Percentiles rank a stretch among this genome's conserved stretches.
Evolutionary conservation across 768 basidiomycete species (phyloP).

Genomic region (Glaciozyma martinii): DNA sequence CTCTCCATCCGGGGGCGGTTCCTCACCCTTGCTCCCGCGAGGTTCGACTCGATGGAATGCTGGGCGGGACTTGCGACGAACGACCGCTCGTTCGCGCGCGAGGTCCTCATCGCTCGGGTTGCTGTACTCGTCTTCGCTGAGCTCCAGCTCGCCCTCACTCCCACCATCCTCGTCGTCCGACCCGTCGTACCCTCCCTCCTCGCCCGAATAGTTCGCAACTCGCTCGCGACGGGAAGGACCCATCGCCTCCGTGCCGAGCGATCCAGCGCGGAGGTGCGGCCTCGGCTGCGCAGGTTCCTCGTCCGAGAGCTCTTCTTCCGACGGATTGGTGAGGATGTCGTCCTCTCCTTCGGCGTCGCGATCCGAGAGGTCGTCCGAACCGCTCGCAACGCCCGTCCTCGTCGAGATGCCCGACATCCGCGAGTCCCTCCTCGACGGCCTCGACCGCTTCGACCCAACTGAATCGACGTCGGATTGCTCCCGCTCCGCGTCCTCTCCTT

Average conservation of each 20-base stretch:
- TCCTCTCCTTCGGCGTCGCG: not conserved
- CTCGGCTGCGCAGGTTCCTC: not conserved
- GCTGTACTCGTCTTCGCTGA: constrained; percentile 4
- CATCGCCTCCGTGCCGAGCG: not conserved
- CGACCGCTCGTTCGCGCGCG: not conserved
- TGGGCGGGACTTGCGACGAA: not conserved
- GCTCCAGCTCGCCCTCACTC: constrained; percentile 10
- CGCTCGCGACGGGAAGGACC: not conserved
- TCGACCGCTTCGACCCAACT: too few species aligned
- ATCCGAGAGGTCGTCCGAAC: not conserved
- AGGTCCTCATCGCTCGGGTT: constrained; percentile 7
- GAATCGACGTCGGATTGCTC: too few species aligned
- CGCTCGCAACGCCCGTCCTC: constrained; percentile 16
- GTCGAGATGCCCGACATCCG: constrained; percentile 10
- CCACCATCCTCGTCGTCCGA: not conserved
- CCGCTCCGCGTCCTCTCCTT: too few species aligned
- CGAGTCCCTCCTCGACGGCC: not conserved
- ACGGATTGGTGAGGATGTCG: not conserved
- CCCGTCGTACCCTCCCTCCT: not conserved
- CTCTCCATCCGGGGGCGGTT: not conserved
- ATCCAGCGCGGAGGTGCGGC: not conserved
- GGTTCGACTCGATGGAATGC: not conserved
- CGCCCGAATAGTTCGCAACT: not conserved
- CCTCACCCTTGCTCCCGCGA: not conserved
- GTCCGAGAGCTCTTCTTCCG: not conserved